A percentile compares a stretch with the other conserved stretches of the same genome.
phyloP scores from a whole-genome alignment of 345 rosid genomes.

The Dipteronia sinensis region DNA sequence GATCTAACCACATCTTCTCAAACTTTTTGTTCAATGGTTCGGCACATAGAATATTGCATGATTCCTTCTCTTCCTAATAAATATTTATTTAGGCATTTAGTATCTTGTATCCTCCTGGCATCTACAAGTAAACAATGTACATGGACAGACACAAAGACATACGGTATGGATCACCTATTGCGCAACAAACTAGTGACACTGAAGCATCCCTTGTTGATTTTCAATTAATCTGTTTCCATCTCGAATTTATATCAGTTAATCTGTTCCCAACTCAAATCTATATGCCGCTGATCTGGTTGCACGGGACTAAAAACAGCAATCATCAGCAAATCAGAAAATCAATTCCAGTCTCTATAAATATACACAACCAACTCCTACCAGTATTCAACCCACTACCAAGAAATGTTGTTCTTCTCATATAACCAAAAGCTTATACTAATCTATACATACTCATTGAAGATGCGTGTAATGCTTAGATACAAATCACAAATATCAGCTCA shows the following conservation, averaged over 20 bases:
- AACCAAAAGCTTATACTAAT: not conserved
- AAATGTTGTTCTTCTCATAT: not conserved
- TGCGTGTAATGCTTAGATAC: not conserved
- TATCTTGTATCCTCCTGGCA: not conserved
- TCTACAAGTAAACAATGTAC: not conserved
- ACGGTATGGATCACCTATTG: not conserved
- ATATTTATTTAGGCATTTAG: not conserved
- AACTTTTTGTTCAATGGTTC: not conserved
- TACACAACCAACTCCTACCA: not conserved
- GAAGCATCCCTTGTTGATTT: not conserved
- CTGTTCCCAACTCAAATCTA: no score
- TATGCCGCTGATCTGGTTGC: not conserved
- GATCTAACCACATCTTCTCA: not conserved
- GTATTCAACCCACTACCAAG: not conserved
- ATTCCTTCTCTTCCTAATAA: not conserved
- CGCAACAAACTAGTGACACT: not conserved
- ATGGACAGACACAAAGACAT: not conserved
- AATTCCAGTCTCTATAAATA: not conserved
- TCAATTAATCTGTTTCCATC: not conserved
- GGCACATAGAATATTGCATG: not conserved
- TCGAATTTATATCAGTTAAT: not conserved
- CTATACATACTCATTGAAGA: not conserved
- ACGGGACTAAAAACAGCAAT: not conserved
- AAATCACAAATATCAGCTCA: constrained; percentile 2
- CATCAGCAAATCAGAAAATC: not conserved